These are phyloP conservation scores for Saposhnikovia divaricata DNA, from an alignment of 129 eudicot species.

Conservation along the genomic window DNA sequence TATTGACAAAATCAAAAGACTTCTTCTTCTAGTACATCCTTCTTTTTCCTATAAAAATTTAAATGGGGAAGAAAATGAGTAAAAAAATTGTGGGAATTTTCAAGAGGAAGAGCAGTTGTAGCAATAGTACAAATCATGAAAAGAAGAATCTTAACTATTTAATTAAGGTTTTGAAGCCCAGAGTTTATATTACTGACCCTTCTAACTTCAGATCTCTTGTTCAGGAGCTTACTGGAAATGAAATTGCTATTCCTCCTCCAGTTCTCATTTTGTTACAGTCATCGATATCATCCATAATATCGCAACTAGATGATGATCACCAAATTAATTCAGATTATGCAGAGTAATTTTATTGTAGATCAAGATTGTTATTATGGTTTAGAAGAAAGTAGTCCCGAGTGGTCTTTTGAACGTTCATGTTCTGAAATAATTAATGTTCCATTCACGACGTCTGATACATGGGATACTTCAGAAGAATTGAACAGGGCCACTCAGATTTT, in stretches of 20 bases:
- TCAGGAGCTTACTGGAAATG: conserved; percentile 58
- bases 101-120: conserved; percentile 2
- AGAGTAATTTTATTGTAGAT: background rate
- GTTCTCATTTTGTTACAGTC: background rate
- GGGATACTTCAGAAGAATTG: background rate
- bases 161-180: conserved; percentile 29
- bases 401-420: conserved; percentile 14
- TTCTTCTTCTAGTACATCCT: background rate
- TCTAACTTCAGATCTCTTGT: conserved; percentile 57
- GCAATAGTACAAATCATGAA: background rate
- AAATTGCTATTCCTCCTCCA: background rate
- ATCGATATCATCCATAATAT: conserved; percentile 13
- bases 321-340: conserved; percentile 12
- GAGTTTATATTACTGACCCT: conserved; percentile 53
- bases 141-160: conserved; percentile 14
- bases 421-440: background rate
- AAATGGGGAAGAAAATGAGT: conserved; percentile 39
- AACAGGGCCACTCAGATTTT: background rate
- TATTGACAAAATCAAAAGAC: background rate
- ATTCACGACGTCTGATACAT: background rate
- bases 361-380: background rate
- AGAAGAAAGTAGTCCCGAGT: conserved; percentile 14
- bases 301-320: background rate
- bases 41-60: background rate
- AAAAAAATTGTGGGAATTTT: background rate